These are phyloP conservation scores for Leccinum longicurvipes DNA, from an alignment of 768 basidiomycete genomes.

Conservation along the genomic window DNA sequence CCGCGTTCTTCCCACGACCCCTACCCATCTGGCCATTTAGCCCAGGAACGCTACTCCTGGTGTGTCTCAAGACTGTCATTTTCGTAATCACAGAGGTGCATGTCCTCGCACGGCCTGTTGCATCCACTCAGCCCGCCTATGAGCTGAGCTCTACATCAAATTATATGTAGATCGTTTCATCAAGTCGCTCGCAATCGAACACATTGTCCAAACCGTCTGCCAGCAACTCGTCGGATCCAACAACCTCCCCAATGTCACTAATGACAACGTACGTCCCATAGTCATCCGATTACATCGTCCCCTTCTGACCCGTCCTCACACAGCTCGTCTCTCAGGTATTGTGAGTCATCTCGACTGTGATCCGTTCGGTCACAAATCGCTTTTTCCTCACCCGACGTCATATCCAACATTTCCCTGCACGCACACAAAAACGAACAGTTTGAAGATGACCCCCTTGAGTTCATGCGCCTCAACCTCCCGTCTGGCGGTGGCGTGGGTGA, in stretches of 20 bases:
- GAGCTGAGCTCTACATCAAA: constrained; percentile 76
- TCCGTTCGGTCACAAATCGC: constrained; percentile 77
- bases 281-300: background rate
- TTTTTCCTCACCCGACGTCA: constrained; percentile 81
- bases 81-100: constrained; percentile 86
- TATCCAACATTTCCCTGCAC: constrained; percentile 88
- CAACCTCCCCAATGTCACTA: constrained; percentile 57
- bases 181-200: constrained; percentile 57
- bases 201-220: constrained; percentile 83
- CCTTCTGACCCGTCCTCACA: background rate
- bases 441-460: constrained; percentile 95
- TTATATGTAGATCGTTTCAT: constrained; percentile 75
- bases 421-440: constrained; percentile 93
- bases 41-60: constrained; percentile 80
- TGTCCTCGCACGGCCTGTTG: background rate
- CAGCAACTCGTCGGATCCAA: constrained; percentile 70
- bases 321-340: constrained; percentile 89
- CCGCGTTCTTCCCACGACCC: background rate
- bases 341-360: constrained; percentile 87
- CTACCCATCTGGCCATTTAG: constrained; percentile 34
- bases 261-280: constrained; percentile 59
- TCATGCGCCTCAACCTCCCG: constrained; percentile 76
- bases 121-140: background rate
- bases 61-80: constrained; percentile 83
- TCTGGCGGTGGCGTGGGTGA: constrained; percentile 51